Conservation (phyloP, 192 early-diverging fungal species). For the Backusella macrospora region DNA sequence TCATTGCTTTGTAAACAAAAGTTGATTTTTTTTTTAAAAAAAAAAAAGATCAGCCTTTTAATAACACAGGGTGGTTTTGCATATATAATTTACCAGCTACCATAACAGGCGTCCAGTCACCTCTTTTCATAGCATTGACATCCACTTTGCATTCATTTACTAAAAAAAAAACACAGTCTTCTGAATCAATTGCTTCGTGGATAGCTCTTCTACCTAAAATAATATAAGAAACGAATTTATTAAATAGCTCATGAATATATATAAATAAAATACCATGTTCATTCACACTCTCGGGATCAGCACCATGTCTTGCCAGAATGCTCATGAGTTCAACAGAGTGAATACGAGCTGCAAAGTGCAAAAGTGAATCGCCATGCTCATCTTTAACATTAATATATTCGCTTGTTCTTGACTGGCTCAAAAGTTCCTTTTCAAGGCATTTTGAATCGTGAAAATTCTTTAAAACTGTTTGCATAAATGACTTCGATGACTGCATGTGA, state of each 20-base stretch:
- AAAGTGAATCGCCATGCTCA: constrained; percentile 41
- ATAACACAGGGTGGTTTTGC: neutral
- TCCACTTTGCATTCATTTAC: constrained; percentile 36
- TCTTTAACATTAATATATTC: constrained; percentile 23
- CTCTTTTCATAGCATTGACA: constrained; percentile 47
- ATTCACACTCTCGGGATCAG: constrained; percentile 37
- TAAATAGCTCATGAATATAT: neutral
- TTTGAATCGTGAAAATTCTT: neutral
- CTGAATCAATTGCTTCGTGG: constrained; percentile 44
- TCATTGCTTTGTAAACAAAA: constrained; percentile 29
- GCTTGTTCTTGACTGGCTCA: neutral
- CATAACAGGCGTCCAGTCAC: constrained; percentile 51
- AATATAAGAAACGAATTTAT: neutral
- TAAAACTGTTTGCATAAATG: neutral
- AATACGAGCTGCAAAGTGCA: constrained; percentile 48
- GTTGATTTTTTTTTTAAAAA: neutral
- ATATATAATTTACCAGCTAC: constrained; percentile 31
- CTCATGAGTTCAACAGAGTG: constrained; percentile 25
- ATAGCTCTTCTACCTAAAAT: constrained; percentile 42
- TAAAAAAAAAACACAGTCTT: constrained; percentile 33
- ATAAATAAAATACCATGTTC: constrained; percentile 35
- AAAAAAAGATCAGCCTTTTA: neutral
- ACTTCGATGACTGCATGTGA: neutral
- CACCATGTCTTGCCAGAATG: constrained; percentile 27
- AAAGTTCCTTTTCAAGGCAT: neutral